Evolutionary conservation across 306 rosid species (phyloP).

Genomic region (Acacia melanoxylon): DNA sequence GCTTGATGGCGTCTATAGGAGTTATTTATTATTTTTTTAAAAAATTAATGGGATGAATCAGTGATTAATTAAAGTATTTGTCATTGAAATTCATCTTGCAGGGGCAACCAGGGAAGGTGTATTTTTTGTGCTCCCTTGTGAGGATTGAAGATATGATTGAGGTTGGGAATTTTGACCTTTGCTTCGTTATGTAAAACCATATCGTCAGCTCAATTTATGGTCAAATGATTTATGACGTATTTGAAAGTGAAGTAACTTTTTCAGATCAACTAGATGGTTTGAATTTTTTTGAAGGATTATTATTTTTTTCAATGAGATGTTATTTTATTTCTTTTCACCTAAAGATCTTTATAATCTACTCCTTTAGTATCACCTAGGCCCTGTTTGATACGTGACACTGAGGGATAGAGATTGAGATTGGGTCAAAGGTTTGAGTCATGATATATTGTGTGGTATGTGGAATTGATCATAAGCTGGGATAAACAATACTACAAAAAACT

Average conservation of each 20-base stretch:
- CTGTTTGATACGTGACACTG: no score
- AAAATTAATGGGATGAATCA: not conserved
- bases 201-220: not conserved
- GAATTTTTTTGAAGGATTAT: not conserved
- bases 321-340: no score
- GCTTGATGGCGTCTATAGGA: not conserved
- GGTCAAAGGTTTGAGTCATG: no score
- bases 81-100: not conserved
- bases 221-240: not conserved
- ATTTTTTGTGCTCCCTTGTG: not conserved
- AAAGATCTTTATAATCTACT: no score
- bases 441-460: no score
- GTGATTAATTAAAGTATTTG: not conserved
- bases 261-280: not conserved
- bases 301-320: not conserved
- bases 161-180: not conserved
- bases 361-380: not conserved
- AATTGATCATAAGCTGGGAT: no score
- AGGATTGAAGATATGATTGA: not conserved
- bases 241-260: not conserved
- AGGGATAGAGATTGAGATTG: no score
- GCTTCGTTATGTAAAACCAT: not conserved
- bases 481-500: no score
- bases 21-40: not conserved
- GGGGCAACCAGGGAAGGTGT: not conserved